Conservation (phyloP, 345 rosid genomes). For the Acer negundo region DNA sequence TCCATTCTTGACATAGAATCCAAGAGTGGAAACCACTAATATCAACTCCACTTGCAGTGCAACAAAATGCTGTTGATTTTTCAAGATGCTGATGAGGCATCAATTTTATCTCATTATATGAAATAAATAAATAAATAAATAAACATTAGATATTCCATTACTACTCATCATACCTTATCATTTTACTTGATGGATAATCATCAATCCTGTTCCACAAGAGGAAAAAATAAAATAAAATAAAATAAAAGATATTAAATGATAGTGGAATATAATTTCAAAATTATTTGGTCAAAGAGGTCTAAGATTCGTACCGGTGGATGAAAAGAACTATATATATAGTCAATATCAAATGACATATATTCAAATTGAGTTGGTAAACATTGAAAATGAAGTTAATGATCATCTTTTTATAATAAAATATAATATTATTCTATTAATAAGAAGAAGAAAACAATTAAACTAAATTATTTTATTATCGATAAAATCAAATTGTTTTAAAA, state of each 20-base stretch:
- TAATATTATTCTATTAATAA: too few species aligned
- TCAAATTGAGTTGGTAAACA: too few species aligned
- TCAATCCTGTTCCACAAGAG: not conserved
- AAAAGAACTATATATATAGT: too few species aligned
- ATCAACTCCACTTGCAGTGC: conserved; percentile 12
- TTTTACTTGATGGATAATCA: not conserved
- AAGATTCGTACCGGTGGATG: too few species aligned
- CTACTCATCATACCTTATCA: not conserved
- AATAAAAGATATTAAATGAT: not conserved
- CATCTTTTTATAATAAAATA: too few species aligned
- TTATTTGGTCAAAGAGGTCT: too few species aligned
- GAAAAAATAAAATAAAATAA: not conserved
- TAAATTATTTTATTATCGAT: too few species aligned
- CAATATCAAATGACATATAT: too few species aligned
- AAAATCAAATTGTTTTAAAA: too few species aligned
- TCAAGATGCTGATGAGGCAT: conserved; percentile 8
- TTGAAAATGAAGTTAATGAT: too few species aligned
- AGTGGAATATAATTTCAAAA: not conserved
- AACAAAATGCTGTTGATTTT: not conserved
- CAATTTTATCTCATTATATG: not conserved
- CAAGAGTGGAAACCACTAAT: conserved; percentile 11
- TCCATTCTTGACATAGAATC: not conserved
- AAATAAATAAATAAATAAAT: not conserved
- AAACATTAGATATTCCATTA: not conserved
- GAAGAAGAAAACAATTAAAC: too few species aligned